phyloP scores from a whole-genome alignment of 140 eudicot genomes.

The Erigeron philadelphicus region DNA sequence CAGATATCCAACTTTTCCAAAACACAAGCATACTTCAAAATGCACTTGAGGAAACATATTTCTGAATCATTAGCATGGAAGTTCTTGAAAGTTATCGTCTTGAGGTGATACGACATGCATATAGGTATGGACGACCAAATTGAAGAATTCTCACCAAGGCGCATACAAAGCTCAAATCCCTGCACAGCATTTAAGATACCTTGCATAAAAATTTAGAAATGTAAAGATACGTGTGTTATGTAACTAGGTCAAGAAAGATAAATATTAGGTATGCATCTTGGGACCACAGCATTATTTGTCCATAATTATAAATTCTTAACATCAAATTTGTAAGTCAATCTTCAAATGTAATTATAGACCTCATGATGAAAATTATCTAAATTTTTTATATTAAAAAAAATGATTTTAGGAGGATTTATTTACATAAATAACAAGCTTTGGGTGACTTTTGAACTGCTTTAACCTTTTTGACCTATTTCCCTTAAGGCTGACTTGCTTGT shows the following conservation, averaged over 20 bases:
- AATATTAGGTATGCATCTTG: background rate
- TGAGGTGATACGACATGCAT: constrained; percentile 41
- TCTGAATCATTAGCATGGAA: constrained; percentile 41
- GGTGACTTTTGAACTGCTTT: too few species aligned
- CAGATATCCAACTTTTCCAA: constrained; percentile 36
- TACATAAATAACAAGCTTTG: too few species aligned
- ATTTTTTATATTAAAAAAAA: too few species aligned
- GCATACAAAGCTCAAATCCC: constrained; percentile 38
- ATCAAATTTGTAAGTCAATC: too few species aligned
- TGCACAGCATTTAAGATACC: constrained; percentile 19
- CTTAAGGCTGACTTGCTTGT: too few species aligned
- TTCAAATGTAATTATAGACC: too few species aligned
- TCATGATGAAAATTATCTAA: too few species aligned
- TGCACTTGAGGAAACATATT: constrained; percentile 32
- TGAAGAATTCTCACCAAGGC: constrained; percentile 28
- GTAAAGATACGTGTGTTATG: background rate
- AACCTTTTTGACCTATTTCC: too few species aligned
- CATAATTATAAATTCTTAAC: too few species aligned
- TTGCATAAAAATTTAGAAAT: background rate
- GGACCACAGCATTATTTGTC: too few species aligned
- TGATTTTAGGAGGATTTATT: too few species aligned
- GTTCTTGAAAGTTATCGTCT: constrained; percentile 37
- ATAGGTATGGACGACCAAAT: constrained; percentile 26
- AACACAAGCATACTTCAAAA: constrained; percentile 29
- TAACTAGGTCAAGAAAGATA: background rate